phyloP scores from a whole-genome alignment of 352 stramenopile species.

The Globisporangium echinulatum region DNA sequence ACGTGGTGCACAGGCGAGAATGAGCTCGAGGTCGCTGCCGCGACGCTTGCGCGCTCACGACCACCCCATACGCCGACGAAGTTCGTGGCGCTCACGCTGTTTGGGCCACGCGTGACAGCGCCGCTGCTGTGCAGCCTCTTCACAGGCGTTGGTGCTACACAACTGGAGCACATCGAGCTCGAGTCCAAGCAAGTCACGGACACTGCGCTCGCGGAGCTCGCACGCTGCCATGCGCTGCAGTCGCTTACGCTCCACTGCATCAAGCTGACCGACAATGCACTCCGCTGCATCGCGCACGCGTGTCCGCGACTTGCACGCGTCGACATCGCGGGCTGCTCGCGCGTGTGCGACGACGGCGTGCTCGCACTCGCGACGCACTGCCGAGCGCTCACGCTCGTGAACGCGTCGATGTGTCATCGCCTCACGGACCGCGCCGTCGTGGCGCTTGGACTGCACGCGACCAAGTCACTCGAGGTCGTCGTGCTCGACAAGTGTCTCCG shows the following conservation, averaged over 20 bases:
- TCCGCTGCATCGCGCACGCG: slow-evolving; percentile 32
- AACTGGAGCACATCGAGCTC: slow-evolving; percentile 44
- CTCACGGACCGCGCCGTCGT: slow-evolving; percentile 66
- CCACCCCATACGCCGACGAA: slow-evolving; percentile 16
- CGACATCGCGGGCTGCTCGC: slow-evolving; percentile 67
- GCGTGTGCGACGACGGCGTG: slow-evolving; percentile 74
- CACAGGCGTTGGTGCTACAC: slow-evolving; percentile 22
- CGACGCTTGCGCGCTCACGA: slow-evolving; percentile 18
- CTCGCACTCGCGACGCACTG: slow-evolving; percentile 55
- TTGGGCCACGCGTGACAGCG: slow-evolving; percentile 48
- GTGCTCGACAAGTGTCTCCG: slow-evolving; percentile 61
- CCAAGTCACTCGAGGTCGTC: slow-evolving; percentile 28
- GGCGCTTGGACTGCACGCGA: slow-evolving; percentile 34
- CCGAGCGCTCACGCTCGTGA: slow-evolving; percentile 35
- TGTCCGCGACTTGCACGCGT: slow-evolving; percentile 40
- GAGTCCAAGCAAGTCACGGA: slow-evolving; percentile 74
- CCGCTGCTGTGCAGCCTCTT: slow-evolving; percentile 37
- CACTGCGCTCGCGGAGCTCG: slow-evolving; percentile 28
- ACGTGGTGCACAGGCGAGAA: slow-evolving; percentile 66
- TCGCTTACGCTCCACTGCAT: slow-evolving; percentile 58
- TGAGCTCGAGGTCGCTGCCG: slow-evolving; percentile 41
- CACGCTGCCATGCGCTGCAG: slow-evolving; percentile 26
- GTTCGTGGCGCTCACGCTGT: slow-evolving; percentile 47
- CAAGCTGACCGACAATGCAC: slow-evolving; percentile 53
- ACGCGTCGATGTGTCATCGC: slow-evolving; percentile 77